Conservation (phyloP, 169 alveolate species). For the Plasmodium reichenowi region DNA sequence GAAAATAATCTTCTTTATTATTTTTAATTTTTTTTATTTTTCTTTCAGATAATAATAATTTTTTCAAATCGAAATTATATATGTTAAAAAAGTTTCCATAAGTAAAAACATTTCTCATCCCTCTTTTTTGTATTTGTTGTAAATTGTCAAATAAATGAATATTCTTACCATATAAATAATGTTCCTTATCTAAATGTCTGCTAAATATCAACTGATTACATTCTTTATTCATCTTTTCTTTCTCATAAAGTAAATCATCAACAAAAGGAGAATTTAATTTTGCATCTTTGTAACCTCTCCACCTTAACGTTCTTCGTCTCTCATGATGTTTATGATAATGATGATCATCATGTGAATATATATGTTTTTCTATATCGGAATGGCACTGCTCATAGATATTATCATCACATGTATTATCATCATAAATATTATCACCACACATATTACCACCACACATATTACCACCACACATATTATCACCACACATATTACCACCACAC, state of each 20-base stretch:
- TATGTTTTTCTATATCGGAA: too few species aligned
- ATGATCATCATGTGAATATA: too few species aligned
- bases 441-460: too few species aligned
- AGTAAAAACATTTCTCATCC: slow-evolving; percentile 33
- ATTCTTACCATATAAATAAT: neutral
- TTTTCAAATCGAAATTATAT: slow-evolving; percentile 22
- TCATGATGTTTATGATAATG: neutral
- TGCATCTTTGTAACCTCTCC: neutral
- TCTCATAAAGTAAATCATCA: neutral
- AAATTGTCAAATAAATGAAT: slow-evolving; percentile 15
- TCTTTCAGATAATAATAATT: slow-evolving; percentile 7
- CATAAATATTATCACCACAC: too few species aligned
- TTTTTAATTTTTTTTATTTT: neutral
- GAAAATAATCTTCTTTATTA: neutral
- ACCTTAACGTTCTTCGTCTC: neutral
- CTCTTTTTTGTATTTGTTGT: slow-evolving; percentile 36
- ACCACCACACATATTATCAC: too few species aligned
- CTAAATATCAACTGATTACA: neutral
- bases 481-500: neutral
- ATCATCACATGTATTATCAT: too few species aligned
- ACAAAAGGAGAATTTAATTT: neutral
- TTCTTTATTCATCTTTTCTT: neutral
- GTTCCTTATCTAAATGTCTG: neutral
- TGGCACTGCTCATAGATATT: too few species aligned
- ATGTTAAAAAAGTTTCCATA: slow-evolving; percentile 20